These are phyloP conservation scores for Populus hybrid DNA, from an alignment of 441 rosid genomes.

Conservation along the genomic window DNA sequence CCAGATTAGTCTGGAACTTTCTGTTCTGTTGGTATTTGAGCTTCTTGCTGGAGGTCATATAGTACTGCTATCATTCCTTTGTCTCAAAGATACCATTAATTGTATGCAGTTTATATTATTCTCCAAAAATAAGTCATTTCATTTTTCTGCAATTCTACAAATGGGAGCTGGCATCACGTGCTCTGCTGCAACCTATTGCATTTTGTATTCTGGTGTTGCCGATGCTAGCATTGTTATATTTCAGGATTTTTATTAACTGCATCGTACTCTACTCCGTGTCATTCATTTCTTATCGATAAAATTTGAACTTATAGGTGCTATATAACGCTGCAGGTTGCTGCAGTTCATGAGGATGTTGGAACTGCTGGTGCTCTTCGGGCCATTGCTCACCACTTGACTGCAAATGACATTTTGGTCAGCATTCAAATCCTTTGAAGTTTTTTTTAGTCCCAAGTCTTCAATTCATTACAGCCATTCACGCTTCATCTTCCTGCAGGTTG, in stretches of 20 bases:
- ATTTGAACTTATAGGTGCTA: background rate
- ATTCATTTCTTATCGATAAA: background rate
- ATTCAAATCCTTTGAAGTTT: conserved; percentile 5
- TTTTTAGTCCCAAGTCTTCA: conserved; percentile 14
- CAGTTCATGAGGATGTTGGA: conserved; percentile 89
- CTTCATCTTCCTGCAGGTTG: conserved; percentile 51
- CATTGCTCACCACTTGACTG: conserved; percentile 81
- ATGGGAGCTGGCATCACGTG: conserved; percentile 1
- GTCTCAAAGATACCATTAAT: background rate
- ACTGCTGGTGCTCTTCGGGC: conserved; percentile 94
- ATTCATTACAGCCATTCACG: conserved; percentile 11
- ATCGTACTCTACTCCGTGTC: background rate
- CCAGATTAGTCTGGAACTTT: background rate
- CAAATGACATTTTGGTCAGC: conserved; percentile 86
- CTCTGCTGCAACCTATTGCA: background rate
- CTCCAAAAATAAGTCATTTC: background rate
- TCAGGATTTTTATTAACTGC: background rate
- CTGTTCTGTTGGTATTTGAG: background rate
- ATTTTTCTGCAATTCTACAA: background rate
- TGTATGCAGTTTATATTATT: background rate
- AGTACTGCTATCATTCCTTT: too few species aligned
- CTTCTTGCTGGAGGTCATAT: background rate
- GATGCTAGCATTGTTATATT: background rate
- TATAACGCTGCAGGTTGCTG: conserved; percentile 63
- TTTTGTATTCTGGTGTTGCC: background rate